Base-by-base conservation (phyloP, 1,284 basidiomycete species). In the Cystobasidium slooffiae region DNA sequence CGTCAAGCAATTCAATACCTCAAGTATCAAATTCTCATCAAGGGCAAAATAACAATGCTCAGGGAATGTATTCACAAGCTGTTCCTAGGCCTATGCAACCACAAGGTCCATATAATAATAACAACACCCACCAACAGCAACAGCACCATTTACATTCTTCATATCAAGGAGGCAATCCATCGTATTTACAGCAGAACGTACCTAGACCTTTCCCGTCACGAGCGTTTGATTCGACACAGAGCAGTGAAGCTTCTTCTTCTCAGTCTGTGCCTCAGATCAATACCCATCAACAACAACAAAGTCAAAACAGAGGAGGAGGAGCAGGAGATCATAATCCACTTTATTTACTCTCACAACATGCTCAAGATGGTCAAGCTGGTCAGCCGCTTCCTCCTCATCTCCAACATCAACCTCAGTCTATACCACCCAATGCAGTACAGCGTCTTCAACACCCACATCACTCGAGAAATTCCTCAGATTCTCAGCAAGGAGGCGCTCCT, bases 161-260 rank as follows among this genome's bases (percentile, higher is more conserved):
- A 31, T 37, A 46, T 49, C 61, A 43, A 87, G 94, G 64, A 44
- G 41, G 51, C 2, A 68, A 56, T 47, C 16, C 53, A 43, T 77
- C 91, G 7, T 63, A 52, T n/a, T 49, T 91, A 63, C 87, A 94
- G 80, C 90, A 89, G 16, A 89, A 89, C 76, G 90, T 89, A 5
- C 87, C 91, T 77, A 86, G 81, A 76, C 82, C 83, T 72, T 82
- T 83, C 12, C 75, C 46, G 7, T 70, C 31, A 31, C 49, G 47
- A 41, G 64, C 64, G 51, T 59, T 68, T 41, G 37, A 68, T 14
- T 43, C 31, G 10, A 66, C 37, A 9, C 39, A 43, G 53, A 66
- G 64, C 41, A 66, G 64, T 20, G 39, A 66, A 49, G 61, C 61
- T 12, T 52, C 65, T 4, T 56, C 65, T 12, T 52, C 46, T 55